phyloP scores from a whole-genome alignment of 495 filamentous ascomycete species.

The Cairneyella variabilis region DNA sequence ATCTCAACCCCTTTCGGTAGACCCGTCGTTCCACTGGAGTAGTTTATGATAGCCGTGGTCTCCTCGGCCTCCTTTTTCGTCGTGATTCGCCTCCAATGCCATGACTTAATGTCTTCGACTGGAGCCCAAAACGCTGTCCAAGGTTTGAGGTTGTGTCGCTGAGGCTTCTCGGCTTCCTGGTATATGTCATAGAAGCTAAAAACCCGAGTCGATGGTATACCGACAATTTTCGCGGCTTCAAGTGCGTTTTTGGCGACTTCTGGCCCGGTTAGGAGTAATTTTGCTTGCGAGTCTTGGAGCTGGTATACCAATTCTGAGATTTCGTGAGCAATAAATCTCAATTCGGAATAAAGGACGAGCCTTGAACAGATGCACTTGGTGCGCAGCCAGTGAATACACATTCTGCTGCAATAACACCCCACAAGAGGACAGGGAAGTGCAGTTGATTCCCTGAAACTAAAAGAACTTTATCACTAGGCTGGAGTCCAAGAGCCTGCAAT shows the following conservation, averaged over 20 bases:
- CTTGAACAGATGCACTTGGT: not conserved
- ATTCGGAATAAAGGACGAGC: not conserved
- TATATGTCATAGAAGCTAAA: not conserved
- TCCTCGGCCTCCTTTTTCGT: not conserved
- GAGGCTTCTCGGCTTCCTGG: not conserved
- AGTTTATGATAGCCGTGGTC: constrained; percentile 1
- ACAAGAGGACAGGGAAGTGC: not conserved
- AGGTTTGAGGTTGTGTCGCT: not conserved
- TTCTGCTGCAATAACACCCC: not conserved
- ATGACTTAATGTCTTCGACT: not conserved
- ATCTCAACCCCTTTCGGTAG: constrained; percentile 45
- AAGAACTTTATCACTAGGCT: not conserved
- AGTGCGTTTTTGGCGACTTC: not conserved
- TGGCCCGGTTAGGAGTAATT: not conserved
- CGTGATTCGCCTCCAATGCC: not conserved
- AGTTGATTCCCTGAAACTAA: not conserved
- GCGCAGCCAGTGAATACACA: not conserved
- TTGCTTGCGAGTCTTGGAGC: not conserved
- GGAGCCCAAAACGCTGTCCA: not conserved
- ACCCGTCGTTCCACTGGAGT: constrained; percentile 8
- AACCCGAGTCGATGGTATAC: not conserved
- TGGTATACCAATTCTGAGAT: not conserved
- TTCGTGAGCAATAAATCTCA: not conserved
- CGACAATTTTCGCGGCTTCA: not conserved
- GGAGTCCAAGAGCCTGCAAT: not conserved